Percentiles rank a stretch among this genome's conserved stretches.
Evolutionary conservation across 208 protist species (phyloP).

Genomic region (Tritrichomonas musculus): DNA sequence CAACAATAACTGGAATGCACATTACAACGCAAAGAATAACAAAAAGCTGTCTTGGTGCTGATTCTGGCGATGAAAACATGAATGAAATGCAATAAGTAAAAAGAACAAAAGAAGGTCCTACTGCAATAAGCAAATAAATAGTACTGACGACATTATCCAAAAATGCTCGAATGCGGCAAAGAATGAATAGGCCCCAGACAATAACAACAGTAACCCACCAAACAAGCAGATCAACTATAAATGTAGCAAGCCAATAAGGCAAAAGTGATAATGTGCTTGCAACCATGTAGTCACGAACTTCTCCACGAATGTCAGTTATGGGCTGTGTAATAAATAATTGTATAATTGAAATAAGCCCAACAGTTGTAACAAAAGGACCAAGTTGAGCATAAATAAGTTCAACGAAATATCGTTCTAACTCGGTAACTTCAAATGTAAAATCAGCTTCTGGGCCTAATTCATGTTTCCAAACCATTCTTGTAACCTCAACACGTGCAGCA

Average conservation of each 20-base stretch:
- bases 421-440: too few species aligned
- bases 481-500: too few species aligned
- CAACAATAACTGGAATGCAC: not conserved
- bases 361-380: not conserved
- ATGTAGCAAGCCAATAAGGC: not conserved
- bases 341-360: not conserved
- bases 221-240: not conserved
- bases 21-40: not conserved
- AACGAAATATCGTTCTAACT: too few species aligned
- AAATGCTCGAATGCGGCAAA: not conserved
- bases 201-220: not conserved
- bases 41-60: not conserved
- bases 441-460: too few species aligned
- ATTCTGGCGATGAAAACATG: not conserved
- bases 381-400: not conserved
- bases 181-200: not conserved
- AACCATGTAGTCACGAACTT: slow-evolving; percentile 10
- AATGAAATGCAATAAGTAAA: not conserved
- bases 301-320: not conserved
- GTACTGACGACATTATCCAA: not conserved
- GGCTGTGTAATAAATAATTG: not conserved
- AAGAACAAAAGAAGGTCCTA: not conserved
- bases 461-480: too few species aligned
- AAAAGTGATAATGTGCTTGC: not conserved
- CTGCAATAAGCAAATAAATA: not conserved